Conservation (phyloP, 225 moss, liverwort and hornwort species). For the Ulota crispa region DNA sequence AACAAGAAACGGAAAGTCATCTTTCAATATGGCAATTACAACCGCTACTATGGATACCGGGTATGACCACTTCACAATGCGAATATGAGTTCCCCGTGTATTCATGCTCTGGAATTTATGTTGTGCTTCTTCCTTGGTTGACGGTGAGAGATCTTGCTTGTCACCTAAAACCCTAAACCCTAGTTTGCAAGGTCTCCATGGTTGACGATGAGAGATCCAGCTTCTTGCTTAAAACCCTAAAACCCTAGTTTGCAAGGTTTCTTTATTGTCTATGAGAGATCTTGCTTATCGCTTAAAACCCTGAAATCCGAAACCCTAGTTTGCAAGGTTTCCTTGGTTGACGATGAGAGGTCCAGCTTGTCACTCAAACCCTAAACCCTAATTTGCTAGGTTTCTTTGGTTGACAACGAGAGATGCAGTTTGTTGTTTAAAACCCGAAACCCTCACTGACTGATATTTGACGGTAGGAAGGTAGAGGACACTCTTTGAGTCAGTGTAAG, state of each 20-base stretch:
- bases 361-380: background rate
- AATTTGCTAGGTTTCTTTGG: background rate
- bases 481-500: too few relatives aligned
- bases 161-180: background rate
- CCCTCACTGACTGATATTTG: background rate
- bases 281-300: background rate
- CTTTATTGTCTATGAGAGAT: background rate
- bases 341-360: background rate
- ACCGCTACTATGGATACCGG: slow-evolving; percentile 89
- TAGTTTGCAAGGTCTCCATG: background rate
- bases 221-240: background rate
- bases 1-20: slow-evolving; percentile 48
- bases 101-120: background rate
- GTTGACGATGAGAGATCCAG: background rate
- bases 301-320: background rate
- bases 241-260: background rate
- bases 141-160: background rate
- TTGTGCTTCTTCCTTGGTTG: slow-evolving; percentile 9
- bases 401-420: background rate
- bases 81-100: background rate
- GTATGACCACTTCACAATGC: slow-evolving; percentile 30
- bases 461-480: background rate
- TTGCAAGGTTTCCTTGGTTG: background rate
- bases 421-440: slow-evolving; percentile 3
- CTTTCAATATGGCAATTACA: slow-evolving; percentile 83